Conservation (phyloP, 495 filamentous ascomycete genomes). For the Letharia columbiana region DNA sequence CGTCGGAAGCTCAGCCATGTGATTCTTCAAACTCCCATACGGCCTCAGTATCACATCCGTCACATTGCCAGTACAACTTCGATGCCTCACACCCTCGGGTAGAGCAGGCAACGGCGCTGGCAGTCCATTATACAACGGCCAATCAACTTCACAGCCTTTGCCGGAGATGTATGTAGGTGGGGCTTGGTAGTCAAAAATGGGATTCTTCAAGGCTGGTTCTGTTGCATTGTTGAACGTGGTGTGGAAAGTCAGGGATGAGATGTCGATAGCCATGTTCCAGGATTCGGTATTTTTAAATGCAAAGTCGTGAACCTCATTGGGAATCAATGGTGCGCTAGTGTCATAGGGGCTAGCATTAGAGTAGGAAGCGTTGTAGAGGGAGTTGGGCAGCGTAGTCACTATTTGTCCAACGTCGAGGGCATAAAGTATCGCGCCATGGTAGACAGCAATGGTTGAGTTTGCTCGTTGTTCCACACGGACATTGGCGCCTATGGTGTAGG, state of each 20-base stretch:
- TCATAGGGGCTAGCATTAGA: conserved; percentile 14
- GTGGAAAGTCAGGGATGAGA: conserved; percentile 32
- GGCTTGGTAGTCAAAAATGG: conserved; percentile 42
- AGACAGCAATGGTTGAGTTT: conserved; percentile 47
- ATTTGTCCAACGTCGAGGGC: conserved; percentile 38
- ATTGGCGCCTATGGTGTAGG: conserved; percentile 25
- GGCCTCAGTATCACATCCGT: conserved; percentile 43
- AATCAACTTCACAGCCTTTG: conserved; percentile 46
- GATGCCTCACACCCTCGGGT: conserved; percentile 27
- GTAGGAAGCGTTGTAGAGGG: conserved; percentile 24
- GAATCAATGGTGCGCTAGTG: conserved; percentile 22
- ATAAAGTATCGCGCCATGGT: conserved; percentile 48
- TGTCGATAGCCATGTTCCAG: conserved; percentile 47
- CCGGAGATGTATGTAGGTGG: conserved; percentile 43
- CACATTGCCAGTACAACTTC: conserved; percentile 34
- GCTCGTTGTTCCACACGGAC: conserved; percentile 33
- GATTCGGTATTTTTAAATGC: conserved; percentile 31
- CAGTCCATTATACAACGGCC: conserved; percentile 38
- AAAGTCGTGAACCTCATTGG: conserved; percentile 33
- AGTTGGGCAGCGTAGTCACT: conserved; percentile 22
- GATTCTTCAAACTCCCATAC: conserved; percentile 49
- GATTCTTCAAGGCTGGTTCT: conserved; percentile 33
- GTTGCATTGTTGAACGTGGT: conserved; percentile 20
- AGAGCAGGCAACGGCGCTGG: conserved; percentile 40
- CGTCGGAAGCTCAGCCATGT: conserved; percentile 50